These are phyloP conservation scores for Coleophoma crateriformis DNA, from an alignment of 2,329 filamentous ascomycete genomes.

Conservation along the genomic window DNA sequence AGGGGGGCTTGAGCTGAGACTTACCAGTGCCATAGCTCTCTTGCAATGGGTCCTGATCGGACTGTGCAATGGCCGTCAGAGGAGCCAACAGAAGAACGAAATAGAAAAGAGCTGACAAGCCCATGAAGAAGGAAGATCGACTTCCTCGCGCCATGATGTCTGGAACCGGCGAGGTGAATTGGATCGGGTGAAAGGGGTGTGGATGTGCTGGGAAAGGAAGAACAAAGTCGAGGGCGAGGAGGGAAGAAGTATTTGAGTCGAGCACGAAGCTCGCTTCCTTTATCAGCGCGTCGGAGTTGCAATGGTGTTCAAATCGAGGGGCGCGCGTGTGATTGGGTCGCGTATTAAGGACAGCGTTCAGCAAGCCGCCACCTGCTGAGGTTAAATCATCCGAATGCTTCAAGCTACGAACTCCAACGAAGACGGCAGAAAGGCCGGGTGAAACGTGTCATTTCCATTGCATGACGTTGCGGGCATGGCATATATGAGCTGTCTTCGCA, in stretches of 20 bases:
- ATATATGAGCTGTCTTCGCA: no score
- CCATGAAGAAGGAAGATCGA: conserved; percentile 65
- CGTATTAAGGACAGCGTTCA: no score
- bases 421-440: no score
- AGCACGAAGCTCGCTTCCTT: not conserved
- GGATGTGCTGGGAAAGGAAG: conserved; percentile 3
- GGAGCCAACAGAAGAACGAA: conserved; percentile 85
- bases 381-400: no score
- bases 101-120: conserved; percentile 88
- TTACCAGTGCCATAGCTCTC: conserved; percentile 72
- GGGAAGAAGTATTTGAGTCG: not conserved
- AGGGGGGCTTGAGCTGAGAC: conserved; percentile 3
- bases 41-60: conserved; percentile 58
- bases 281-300: not conserved
- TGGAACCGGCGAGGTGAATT: conserved; percentile 10
- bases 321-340: no score
- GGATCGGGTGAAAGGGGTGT: conserved; percentile 7
- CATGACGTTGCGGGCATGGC: no score
- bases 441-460: no score
- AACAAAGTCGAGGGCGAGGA: conserved; percentile 5
- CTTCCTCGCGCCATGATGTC: conserved; percentile 53
- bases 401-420: no score
- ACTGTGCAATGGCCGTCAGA: conserved; percentile 64
- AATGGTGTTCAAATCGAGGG: no score
- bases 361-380: no score